phyloP scores from a whole-genome alignment of 257 asterid species.

The Cynanchum wilfordii region DNA sequence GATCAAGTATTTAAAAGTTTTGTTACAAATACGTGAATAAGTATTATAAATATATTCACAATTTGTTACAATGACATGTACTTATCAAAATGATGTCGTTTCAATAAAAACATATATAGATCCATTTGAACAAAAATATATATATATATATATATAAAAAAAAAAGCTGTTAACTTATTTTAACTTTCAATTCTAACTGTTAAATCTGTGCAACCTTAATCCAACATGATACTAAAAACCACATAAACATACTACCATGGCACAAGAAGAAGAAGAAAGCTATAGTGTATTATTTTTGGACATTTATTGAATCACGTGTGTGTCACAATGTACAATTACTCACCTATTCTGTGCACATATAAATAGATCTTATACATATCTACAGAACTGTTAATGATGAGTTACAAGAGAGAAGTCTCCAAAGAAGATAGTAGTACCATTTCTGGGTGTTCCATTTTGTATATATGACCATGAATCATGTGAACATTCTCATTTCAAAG shows the following conservation, averaged over 20 bases:
- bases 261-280: background rate
- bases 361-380: background rate
- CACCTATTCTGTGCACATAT: background rate
- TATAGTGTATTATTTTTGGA: background rate
- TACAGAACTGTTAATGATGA: background rate
- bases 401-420: background rate
- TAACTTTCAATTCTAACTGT: too few relatives aligned
- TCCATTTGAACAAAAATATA: too few relatives aligned
- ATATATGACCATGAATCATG: constrained; percentile 36
- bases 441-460: background rate
- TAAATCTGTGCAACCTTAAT: too few relatives aligned
- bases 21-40: too few relatives aligned
- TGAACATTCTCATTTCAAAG: constrained; percentile 23
- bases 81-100: too few relatives aligned
- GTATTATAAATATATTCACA: too few relatives aligned
- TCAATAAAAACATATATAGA: too few relatives aligned
- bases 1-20: too few relatives aligned
- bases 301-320: constrained; percentile 11
- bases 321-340: background rate
- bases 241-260: background rate
- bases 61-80: too few relatives aligned
- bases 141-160: too few relatives aligned
- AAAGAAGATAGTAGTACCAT: background rate
- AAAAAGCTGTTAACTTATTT: too few relatives aligned
- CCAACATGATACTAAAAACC: too few relatives aligned